Evolutionary conservation across 148 eudicot genomes (phyloP), one percentile per base, ranked within the genome.

Genomic region (Vaccinium corymbosum): DNA sequence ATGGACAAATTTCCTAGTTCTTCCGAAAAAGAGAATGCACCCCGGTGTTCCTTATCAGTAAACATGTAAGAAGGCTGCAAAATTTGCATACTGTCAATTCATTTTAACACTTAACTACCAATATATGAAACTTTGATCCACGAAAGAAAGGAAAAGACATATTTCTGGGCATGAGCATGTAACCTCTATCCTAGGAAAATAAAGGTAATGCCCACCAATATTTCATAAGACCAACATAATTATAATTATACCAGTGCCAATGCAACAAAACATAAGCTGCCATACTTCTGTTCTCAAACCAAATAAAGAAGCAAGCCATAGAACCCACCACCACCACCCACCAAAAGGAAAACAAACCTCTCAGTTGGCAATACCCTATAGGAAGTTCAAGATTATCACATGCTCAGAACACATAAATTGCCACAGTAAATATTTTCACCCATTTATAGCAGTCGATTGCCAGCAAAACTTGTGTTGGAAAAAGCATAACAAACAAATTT

Each of bases 11-110:
- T 91, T 48, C 93, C 98, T 50, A 87, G 83, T 85, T 95, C 99
- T 80, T 97, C 99, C 32, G 96, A 92, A 89, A 95, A 94, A 35
- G 91, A 98, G 86, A 94, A 97, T 81, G 99, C 95, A 77, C 98
- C 99, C 91, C 98, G 90, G 85, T 97, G 94, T 85, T 97, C 98
- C 86, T 97, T 97, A 86, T 97, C 98, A 55, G 95, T 97, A 87
- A 97, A 97, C 98, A 97, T 93, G 90, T 92, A 97, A 16, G 98
- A 95, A 16, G 99, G 99, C 99, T 97, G 96, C 92, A 95, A 89
- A 86, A 83, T 29, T 80, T 76, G 49, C 75, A 61, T 20, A 48
- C 27, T 49, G 74, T 59, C 27, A 66, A 27, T 13, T 68, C 32
- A 35, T n/a, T 50, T 32, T n/a, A 20, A 83, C 19, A 16, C 66